phyloP scores from a whole-genome alignment of 2,329 filamentous ascomycete genomes.

The Xylaria sp. region DNA sequence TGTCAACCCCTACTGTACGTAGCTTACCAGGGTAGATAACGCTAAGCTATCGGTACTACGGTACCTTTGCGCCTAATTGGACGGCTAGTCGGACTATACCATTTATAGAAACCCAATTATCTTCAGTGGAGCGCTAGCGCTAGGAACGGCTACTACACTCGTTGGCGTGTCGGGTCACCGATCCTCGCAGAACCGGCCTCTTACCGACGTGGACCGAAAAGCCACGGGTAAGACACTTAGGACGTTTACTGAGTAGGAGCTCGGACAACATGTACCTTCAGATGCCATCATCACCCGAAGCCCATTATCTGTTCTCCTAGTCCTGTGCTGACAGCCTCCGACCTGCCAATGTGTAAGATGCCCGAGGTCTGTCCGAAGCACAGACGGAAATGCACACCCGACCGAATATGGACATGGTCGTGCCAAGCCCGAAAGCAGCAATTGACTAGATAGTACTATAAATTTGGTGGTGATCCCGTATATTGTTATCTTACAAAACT shows the following conservation, averaged over 20 bases:
- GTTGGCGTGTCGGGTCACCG: conserved; percentile 33
- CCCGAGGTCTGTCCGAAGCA: neutral
- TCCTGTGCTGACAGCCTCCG: no score
- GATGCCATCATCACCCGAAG: neutral
- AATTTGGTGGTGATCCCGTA: neutral
- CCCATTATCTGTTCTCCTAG: neutral
- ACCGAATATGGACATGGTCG: neutral
- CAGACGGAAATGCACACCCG: no score
- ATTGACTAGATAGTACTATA: neutral
- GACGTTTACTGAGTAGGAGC: neutral
- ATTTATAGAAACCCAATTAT: conserved; percentile 19
- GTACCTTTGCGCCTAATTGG: conserved; percentile 9
- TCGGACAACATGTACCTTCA: conserved; percentile 10
- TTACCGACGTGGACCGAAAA: conserved; percentile 25
- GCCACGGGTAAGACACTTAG: conserved; percentile 4
- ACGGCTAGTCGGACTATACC: conserved; percentile 23
- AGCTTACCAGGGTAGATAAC: neutral
- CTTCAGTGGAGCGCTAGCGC: neutral
- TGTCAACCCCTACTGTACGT: neutral
- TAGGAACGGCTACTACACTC: neutral
- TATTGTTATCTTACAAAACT: no score
- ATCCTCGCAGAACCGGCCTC: conserved; percentile 30
- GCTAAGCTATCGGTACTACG: neutral
- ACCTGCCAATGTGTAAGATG: no score
- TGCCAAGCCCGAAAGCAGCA: conserved; percentile 6